phyloP scores from a whole-genome alignment of 108 stramenopile species.

The Nitzschia sp. region DNA sequence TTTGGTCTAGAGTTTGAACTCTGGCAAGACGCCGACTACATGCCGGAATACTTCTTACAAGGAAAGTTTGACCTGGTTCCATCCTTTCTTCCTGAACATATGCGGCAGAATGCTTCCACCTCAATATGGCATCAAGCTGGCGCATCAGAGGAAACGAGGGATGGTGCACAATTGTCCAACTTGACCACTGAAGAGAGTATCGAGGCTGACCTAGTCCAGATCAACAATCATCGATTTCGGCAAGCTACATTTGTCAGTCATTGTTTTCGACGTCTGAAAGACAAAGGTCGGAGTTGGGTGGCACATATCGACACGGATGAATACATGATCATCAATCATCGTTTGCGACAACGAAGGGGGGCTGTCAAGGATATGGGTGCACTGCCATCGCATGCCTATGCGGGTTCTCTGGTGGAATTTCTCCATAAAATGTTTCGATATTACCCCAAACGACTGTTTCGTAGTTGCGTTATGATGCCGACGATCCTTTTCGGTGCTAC shows the following conservation, averaged over 20 bases:
- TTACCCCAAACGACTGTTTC: constrained; percentile 23
- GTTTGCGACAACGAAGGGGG: neutral
- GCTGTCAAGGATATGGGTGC: constrained; percentile 2
- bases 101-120: neutral
- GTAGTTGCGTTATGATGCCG: constrained; percentile 32
- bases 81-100: constrained; percentile 5
- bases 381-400: neutral
- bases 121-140: constrained; percentile 14
- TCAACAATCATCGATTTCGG: constrained; percentile 45
- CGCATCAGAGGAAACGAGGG: neutral
- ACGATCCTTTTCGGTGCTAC: constrained; percentile 20
- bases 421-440: constrained; percentile 9
- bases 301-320: constrained; percentile 69
- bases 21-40: constrained; percentile 35
- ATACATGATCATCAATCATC: constrained; percentile 55
- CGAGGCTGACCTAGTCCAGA: constrained; percentile 10
- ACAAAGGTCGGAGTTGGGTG: constrained; percentile 38
- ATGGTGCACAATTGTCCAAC: neutral
- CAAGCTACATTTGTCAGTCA: constrained; percentile 40
- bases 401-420: constrained; percentile 11
- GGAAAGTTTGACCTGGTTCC: constrained; percentile 20
- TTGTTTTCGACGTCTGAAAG: constrained; percentile 20
- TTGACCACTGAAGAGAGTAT: neutral
- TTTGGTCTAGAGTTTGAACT: constrained; percentile 7
- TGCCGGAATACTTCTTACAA: constrained; percentile 37